These are phyloP conservation scores for Geosiphon pyriformis DNA, from an alignment of 192 early-diverging fungal genomes.

Conservation along the genomic window DNA sequence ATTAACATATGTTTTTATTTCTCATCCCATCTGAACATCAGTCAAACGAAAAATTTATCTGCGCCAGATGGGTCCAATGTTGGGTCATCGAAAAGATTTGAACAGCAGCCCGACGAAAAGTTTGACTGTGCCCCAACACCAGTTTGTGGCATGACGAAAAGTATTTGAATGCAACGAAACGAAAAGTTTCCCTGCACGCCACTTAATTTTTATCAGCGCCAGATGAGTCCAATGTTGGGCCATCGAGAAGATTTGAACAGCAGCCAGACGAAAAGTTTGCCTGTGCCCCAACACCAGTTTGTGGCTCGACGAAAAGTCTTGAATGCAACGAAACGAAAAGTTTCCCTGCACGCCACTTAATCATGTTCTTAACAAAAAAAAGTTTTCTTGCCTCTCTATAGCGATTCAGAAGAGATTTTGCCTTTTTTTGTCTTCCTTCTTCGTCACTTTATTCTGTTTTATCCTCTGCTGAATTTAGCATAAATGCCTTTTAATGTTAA, in stretches of 20 bases:
- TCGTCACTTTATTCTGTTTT: no score
- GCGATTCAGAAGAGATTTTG: constrained; percentile 10
- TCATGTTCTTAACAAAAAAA: constrained; percentile 5
- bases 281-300: constrained; percentile 19
- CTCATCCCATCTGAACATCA: not conserved
- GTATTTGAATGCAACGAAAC: constrained; percentile 11
- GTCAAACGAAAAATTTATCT: not conserved
- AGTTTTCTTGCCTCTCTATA: constrained; percentile 2
- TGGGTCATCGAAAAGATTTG: not conserved
- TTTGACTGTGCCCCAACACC: constrained; percentile 19
- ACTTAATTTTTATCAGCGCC: not conserved
- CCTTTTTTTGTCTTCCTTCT: constrained; percentile 8
- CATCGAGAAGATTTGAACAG: not conserved
- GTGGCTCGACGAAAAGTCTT: constrained; percentile 16
- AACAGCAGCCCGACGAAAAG: not conserved
- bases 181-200: constrained; percentile 18
- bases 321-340: constrained; percentile 8
- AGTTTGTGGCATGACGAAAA: constrained; percentile 11
- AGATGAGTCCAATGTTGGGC: not conserved
- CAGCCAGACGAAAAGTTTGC: constrained; percentile 9
- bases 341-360: constrained; percentile 18
- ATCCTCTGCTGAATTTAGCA: no score
- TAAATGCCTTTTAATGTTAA: no score
- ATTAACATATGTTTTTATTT: not conserved
- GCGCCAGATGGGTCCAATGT: not conserved